Base-by-base conservation (phyloP, 1,284 basidiomycete species). In the Rugosomyces carneus region DNA sequence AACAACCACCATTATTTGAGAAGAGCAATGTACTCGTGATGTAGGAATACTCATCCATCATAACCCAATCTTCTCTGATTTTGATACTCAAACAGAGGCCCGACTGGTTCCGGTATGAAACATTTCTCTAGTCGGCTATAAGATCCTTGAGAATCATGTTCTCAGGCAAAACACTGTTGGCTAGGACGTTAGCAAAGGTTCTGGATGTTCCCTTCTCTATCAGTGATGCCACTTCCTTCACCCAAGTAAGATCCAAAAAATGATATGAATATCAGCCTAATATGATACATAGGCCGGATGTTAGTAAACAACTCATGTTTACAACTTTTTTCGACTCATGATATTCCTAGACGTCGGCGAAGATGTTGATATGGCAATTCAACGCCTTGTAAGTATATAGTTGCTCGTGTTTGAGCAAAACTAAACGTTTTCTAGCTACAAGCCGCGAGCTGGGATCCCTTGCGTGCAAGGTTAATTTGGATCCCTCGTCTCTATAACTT, bases 1-100 rank as follows among this genome's bases (percentile, higher is more conserved):
- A 69, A 8, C 36, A 18, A 45, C 63, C 72, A n/a, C 75, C 81
- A 31, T 58, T 79, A 23, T 89, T 93, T 47, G 93, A 95, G 71
- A 96, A 96, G 75, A 93, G 89, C 60, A 95, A 96, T 60, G 89
- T 95, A 1, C 69, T 94, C 41, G 83, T 94, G 53, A 77, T 95
- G 90, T 89, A 62, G 46, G 81, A 67, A 10, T 37, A 43, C 40
- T 36, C 39, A 46, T 46, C 51, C 40, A 23, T 2, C 38, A 21
- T 45, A 31, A 23, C 11, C 31, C 36, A 13, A 27, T 11, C 23
- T 23, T 15, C 15, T 44, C 44, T 55, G 45, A 53, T 18, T 34
- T 50, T 44, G n/a, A 37, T 2, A 6, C 31, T n/a, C 27, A 43
- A 34, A 44, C 53, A 89, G 86, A 57, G 87, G 87, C 35, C 87